A percentile compares a stretch with the other conserved stretches of the same genome.
phyloP scores from a whole-genome alignment of 2,329 filamentous ascomycete species.

The Epicoccum sorghinum region DNA sequence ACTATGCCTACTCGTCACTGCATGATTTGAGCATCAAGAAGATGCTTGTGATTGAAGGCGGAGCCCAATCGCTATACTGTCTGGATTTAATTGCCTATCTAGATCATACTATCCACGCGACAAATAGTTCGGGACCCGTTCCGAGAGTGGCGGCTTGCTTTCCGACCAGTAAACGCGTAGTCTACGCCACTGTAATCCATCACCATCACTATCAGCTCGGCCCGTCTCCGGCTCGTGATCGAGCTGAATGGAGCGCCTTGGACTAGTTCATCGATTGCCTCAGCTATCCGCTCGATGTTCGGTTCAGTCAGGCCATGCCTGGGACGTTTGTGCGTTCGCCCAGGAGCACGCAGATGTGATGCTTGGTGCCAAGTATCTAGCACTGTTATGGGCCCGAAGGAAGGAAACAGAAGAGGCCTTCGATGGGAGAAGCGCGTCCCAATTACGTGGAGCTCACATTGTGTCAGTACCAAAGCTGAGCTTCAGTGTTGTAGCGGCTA shows the following conservation, averaged over 20 bases:
- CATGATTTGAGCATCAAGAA: too few relatives aligned
- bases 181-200: background rate
- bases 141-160: conserved; percentile 3
- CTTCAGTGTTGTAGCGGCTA: conserved; percentile 6
- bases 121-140: background rate
- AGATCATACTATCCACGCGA: background rate
- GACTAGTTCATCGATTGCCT: conserved; percentile 26
- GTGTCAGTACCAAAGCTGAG: conserved; percentile 13
- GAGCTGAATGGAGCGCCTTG: background rate
- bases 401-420: conserved; percentile 34
- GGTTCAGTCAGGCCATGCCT: conserved; percentile 22
- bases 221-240: background rate
- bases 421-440: conserved; percentile 23
- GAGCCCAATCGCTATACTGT: background rate
- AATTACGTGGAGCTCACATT: conserved; percentile 26
- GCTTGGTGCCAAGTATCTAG: conserved; percentile 17
- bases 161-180: conserved; percentile 5
- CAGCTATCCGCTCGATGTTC: conserved; percentile 25
- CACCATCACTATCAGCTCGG: background rate
- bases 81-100: conserved; percentile 8
- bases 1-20: too few relatives aligned
- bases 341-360: conserved; percentile 31
- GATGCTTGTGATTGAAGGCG: background rate
- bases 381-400: conserved; percentile 23
- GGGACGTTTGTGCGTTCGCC: conserved; percentile 36